Evolutionary conservation across 2,329 filamentous ascomycete genomes (phyloP).

Genomic region (Phialemoniopsis sp.): DNA sequence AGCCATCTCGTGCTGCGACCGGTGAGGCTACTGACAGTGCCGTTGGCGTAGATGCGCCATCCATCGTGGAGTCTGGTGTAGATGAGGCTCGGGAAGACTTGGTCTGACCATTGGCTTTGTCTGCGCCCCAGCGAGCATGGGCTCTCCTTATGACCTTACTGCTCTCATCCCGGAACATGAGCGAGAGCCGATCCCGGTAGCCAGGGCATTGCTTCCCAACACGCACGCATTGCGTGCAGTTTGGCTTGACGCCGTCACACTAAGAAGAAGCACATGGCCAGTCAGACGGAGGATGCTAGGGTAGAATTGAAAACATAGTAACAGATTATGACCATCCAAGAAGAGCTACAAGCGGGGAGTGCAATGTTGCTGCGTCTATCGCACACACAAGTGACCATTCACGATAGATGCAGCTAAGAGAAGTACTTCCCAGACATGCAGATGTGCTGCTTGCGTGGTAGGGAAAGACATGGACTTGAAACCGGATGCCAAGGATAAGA

Average conservation of each 20-base stretch:
- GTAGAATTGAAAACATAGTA: not conserved
- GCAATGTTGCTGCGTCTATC: not conserved
- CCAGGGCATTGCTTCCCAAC: conserved; percentile 58
- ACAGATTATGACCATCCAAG: not conserved
- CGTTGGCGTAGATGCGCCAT: conserved; percentile 4
- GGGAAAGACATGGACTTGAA: not conserved
- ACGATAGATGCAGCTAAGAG: not conserved
- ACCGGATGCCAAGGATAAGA: conserved; percentile 1
- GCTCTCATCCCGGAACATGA: conserved; percentile 65
- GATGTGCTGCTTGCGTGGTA: not conserved
- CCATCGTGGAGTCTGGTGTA: conserved; percentile 7
- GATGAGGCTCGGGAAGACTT: not conserved
- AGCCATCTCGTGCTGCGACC: conserved; percentile 1
- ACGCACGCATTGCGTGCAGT: conserved; percentile 60
- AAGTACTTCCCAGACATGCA: not conserved
- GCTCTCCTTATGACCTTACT: conserved; percentile 57
- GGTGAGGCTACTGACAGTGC: conserved; percentile 5
- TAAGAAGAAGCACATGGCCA: conserved; percentile 15
- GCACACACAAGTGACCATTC: not conserved
- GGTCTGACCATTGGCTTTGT: conserved; percentile 8
- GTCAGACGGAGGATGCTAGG: not conserved
- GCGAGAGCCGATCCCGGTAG: conserved; percentile 59
- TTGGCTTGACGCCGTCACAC: conserved; percentile 58
- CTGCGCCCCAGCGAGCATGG: conserved; percentile 43
- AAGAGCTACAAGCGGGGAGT: too few species aligned